phyloP scores from a whole-genome alignment of 257 asterid species.

The Nicotiana sylvestris region DNA sequence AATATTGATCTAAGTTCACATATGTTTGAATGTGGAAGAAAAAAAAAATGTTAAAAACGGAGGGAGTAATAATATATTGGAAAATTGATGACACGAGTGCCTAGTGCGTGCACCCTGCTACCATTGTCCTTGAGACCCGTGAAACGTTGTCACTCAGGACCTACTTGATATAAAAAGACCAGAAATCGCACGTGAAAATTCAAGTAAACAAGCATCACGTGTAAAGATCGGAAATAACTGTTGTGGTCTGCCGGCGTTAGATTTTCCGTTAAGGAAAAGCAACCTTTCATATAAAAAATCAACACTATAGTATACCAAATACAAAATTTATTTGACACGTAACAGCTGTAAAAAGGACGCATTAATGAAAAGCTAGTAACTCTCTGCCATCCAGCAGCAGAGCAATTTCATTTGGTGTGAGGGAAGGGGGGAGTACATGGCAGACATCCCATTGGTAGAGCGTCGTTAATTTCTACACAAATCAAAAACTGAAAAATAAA shows the following conservation, averaged over 20 bases:
- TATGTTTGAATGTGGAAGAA: too few species aligned
- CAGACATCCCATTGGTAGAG: not conserved
- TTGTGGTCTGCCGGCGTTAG: not conserved
- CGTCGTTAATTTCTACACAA: not conserved
- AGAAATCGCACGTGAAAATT: not conserved
- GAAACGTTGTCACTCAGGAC: not conserved
- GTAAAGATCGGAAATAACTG: not conserved
- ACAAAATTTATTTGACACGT: not conserved
- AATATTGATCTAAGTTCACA: too few species aligned
- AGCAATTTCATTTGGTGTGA: not conserved
- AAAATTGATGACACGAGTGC: not conserved
- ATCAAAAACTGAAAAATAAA: not conserved
- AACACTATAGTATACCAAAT: too few species aligned
- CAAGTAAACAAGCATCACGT: not conserved
- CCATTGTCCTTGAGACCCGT: constrained; percentile 9
- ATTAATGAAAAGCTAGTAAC: not conserved
- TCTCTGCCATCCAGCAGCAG: not conserved
- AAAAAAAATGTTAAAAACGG: too few species aligned
- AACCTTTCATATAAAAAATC: not conserved
- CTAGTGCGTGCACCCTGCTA: not conserved
- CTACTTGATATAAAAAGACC: not conserved
- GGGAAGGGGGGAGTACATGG: not conserved
- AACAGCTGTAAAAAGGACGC: not conserved
- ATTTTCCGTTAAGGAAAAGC: not conserved
- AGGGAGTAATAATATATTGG: too few species aligned